Evolutionary conservation across 2,329 filamentous ascomycete genomes (phyloP), one percentile per base, ranked within the genome.

Genomic region (Trichoderma simmonsii): DNA sequence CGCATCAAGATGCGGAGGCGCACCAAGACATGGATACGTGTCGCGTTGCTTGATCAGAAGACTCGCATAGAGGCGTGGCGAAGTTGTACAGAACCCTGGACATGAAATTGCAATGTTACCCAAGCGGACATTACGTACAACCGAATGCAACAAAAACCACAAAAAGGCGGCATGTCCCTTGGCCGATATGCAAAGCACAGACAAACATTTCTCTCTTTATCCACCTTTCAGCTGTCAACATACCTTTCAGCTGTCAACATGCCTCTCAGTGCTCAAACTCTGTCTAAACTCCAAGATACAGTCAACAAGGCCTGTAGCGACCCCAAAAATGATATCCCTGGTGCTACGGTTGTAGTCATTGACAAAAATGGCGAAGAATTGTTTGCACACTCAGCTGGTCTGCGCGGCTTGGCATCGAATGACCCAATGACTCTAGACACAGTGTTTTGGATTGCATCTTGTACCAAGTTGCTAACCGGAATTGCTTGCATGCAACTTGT

Each of bases 401-500:
- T 39, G 30, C 67, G 57, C 1, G 67, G 67, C 7, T 28, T 54
- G 28, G 57, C 43, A 11, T 70, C 67, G 2, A 39, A 54, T 26
- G 67, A 70, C 1, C 57, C 67, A 62, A 62, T 70, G 67, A 70
- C 56, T 28, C 56, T 54, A 12, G 57, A 70, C 0, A 62, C 39
- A 7, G 9, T 54, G 6, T 70, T 70, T 9, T 70, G 67, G 67
- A 70, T 70, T 28, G 57, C 57, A 36, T 70, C 57, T 3, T 70
- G 67, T n/a, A 70, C 57, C 9, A 70, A 62, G 28, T 54, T 62
- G 39, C 56, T 70, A 7, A 70, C 66, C 6, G 66, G 57, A 12
- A 5, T 70, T 61, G 67, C 67, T 36, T 70, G 67, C 30, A 70
- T 70, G 67, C 67, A 70, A 21, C 67, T 70, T 28, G 67, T 70